phyloP scores from a whole-genome alignment of 441 rosid genomes.

The Pelargonium australe region DNA sequence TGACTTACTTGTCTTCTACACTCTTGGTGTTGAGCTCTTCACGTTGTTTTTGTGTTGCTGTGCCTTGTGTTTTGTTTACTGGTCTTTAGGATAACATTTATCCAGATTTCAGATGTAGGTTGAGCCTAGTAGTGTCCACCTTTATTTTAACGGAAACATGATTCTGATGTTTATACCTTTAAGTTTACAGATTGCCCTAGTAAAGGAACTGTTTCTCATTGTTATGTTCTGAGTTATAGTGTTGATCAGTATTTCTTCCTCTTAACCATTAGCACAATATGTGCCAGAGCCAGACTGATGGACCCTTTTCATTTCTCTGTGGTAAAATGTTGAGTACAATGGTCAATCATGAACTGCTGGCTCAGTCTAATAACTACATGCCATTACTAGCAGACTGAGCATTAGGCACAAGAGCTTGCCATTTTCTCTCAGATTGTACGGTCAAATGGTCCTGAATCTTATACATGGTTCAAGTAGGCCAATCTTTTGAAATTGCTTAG shows the following conservation, averaged over 20 bases:
- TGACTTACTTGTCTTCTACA: background rate
- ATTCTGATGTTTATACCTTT: background rate
- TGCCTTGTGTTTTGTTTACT: background rate
- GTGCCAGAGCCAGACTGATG: background rate
- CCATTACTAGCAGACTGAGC: too few relatives aligned
- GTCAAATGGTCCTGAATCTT: too few relatives aligned
- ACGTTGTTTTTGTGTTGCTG: background rate
- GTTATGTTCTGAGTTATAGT: background rate
- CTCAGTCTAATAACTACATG: background rate
- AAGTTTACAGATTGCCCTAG: background rate
- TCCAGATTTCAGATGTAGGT: background rate
- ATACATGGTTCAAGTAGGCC: too few relatives aligned
- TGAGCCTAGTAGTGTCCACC: background rate
- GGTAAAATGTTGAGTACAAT: background rate
- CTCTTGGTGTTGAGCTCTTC: constrained; percentile 1
- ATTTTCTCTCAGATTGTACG: too few relatives aligned
- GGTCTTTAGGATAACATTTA: background rate
- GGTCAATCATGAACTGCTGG: background rate
- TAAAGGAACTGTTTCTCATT: background rate
- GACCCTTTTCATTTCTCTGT: background rate
- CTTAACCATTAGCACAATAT: background rate
- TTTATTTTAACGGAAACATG: background rate
- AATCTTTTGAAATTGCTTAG: too few relatives aligned
- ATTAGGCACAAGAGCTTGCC: too few relatives aligned
- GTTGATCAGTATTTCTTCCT: background rate